A percentile compares a stretch with the other conserved stretches of the same genome.
Conservation (phyloP, 768 basidiomycete species). For the Mycena leptocephala region DNA sequence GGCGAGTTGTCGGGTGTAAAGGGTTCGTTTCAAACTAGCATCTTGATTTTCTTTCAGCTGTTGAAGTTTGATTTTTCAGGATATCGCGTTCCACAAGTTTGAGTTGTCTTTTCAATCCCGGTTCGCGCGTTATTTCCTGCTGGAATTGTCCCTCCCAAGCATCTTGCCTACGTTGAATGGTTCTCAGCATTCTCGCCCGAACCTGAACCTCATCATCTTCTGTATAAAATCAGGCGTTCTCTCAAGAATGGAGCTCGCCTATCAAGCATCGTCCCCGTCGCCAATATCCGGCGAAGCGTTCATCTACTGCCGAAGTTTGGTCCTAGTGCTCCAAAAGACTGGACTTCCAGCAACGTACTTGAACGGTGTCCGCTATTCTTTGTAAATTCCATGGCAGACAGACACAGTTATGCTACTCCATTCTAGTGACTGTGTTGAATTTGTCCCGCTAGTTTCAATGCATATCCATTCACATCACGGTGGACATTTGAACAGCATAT, state of each 20-base stretch:
- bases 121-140: background rate
- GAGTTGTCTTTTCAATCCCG: background rate
- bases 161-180: conserved; percentile 48
- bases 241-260: conserved; percentile 22
- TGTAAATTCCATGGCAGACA: background rate
- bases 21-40: too few relatives aligned
- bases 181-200: conserved; percentile 35
- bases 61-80: too few relatives aligned
- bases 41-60: too few relatives aligned
- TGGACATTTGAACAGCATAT: too few relatives aligned
- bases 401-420: too few relatives aligned
- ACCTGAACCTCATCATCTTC: conserved; percentile 33
- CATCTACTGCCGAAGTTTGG: too few relatives aligned
- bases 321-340: background rate
- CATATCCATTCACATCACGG: too few relatives aligned
- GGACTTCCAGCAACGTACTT: conserved; percentile 1
- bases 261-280: conserved; percentile 46
- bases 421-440: too few relatives aligned
- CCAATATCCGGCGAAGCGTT: conserved; percentile 44
- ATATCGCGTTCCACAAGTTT: too few relatives aligned
- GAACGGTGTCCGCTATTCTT: background rate
- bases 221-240: conserved; percentile 38
- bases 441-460: too few relatives aligned
- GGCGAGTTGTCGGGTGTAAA: background rate
- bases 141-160: background rate